phyloP scores from a whole-genome alignment of 306 rosid species.

The Canavalia gladiata region DNA sequence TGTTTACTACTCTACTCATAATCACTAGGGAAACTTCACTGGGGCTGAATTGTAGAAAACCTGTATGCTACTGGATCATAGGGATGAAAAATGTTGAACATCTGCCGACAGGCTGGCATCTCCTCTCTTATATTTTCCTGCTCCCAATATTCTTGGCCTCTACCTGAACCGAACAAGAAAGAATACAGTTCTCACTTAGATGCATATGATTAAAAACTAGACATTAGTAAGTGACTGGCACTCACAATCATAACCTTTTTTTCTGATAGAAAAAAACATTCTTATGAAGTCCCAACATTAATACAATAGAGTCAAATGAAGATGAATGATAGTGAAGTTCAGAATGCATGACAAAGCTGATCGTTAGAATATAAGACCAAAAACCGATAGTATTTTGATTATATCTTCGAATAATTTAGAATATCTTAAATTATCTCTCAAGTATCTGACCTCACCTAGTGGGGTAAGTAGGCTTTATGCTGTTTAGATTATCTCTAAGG shows the following conservation, averaged over 20 bases:
- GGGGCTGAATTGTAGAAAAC: constrained; percentile 54
- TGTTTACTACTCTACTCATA: constrained; percentile 7
- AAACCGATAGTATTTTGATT: not conserved
- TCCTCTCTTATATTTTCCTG: constrained; percentile 86
- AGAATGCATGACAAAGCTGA: constrained; percentile 5
- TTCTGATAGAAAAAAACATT: not conserved
- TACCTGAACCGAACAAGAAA: constrained; percentile 64
- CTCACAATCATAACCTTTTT: not conserved
- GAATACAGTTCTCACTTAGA: constrained; percentile 10
- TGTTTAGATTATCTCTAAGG: not conserved
- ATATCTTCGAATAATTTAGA: not conserved
- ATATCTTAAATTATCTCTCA: not conserved
- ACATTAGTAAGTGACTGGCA: constrained; percentile 11
- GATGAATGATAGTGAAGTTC: constrained; percentile 9
- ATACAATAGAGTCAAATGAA: constrained; percentile 25
- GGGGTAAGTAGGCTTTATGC: no score
- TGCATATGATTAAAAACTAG: constrained; percentile 32
- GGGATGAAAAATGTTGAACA: constrained; percentile 98
- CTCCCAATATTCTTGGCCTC: constrained; percentile 91
- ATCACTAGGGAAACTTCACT: constrained; percentile 18
- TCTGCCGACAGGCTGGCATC: constrained; percentile 93
- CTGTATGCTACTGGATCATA: constrained; percentile 98
- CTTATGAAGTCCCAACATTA: not conserved
- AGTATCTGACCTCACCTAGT: no score
- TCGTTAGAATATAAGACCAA: constrained; percentile 1